Percentiles rank a stretch among this genome's conserved stretches.
phyloP scores from a whole-genome alignment of 257 asterid species.

The Linaria vulgaris region DNA sequence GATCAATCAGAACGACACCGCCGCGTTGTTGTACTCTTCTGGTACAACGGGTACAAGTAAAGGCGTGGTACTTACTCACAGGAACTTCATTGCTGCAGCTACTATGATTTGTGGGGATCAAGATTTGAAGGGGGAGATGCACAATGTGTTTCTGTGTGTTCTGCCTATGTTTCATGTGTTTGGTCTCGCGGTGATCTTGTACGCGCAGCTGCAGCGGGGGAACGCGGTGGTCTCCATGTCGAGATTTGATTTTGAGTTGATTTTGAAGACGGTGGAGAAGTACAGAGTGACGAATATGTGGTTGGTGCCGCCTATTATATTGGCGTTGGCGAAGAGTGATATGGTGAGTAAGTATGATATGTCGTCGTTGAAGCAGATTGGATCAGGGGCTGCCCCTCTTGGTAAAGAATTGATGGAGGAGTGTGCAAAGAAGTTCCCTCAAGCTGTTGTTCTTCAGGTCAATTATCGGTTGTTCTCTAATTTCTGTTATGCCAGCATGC shows the following conservation, averaged over 20 bases:
- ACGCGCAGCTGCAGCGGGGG: constrained; percentile 83
- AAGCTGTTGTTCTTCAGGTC: constrained; percentile 75
- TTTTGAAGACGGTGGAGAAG: constrained; percentile 63
- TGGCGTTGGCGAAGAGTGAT: constrained; percentile 68
- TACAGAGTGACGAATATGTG: constrained; percentile 63
- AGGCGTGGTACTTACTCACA: constrained; percentile 75
- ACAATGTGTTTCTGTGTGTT: constrained; percentile 54
- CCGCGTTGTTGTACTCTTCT: constrained; percentile 82
- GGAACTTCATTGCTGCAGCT: constrained; percentile 72
- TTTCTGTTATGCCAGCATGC: neutral
- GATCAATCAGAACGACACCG: constrained; percentile 62
- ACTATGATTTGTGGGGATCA: constrained; percentile 68
- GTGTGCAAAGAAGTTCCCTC: constrained; percentile 84
- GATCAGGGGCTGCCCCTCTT: constrained; percentile 93
- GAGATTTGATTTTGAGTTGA: constrained; percentile 62
- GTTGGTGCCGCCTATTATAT: constrained; percentile 88
- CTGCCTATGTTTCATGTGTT: constrained; percentile 96
- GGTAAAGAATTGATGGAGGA: constrained; percentile 90
- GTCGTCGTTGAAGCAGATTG: constrained; percentile 68
- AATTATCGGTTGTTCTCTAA: too few relatives aligned
- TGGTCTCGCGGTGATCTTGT: constrained; percentile 71
- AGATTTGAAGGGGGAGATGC: constrained; percentile 58
- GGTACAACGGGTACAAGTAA: constrained; percentile 92
- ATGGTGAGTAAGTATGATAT: constrained; percentile 57
- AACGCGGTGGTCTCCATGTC: constrained; percentile 67